Evolutionary conservation across 208 protist species (phyloP), one percentile per base, ranked within the genome.

Genomic region (Hexamita inflata): DNA sequence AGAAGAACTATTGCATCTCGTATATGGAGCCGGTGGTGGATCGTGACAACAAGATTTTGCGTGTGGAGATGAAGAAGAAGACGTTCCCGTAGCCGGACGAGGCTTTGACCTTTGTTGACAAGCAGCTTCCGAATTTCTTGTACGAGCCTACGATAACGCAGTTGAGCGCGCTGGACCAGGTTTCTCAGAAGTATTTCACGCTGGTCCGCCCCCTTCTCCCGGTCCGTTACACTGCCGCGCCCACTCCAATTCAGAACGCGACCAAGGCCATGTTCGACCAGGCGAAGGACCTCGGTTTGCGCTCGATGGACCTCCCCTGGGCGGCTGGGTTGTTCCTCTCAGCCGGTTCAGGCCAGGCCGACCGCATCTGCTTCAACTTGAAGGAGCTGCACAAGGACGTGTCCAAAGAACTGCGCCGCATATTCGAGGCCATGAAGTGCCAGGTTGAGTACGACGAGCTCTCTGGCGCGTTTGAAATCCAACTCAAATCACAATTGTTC

Each of bases 291-390:
- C 15, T 70, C 11, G 64, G 38, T 24, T 11, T 70, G 4, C 64
- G 64, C n/a, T 45, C 64, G 42, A 70, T 38, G 38, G 64, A 70
- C n/a, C 32, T 70, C 11, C 64, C 64, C 15, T 70, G 64, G 64
- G 4, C 42, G 4, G 26, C 30, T 49, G 64, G 64, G 11, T 34
- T 70, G 11, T 70, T 42, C n/a, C 35, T 70, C 2, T 30, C 38
- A 32, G 38, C 64, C 15, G 64, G 64, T 2, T 30, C 38, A 57
- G n/a, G 64, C 15, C 9, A 45, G 9, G 64, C 9, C 42, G 64
- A 70, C 19, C 9, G n/a, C 4, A 32, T 38, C 11, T 70, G 15
- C 9, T 13, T 70, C 9, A 15, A 13, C 7, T n/a, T 45, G 9
- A 70, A 70, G 35, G 64, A 70, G 9, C 35, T 70, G 9, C n/a